These are phyloP conservation scores for Globisporangium paddicum DNA, from an alignment of 352 stramenopile species.

Conservation along the genomic window DNA sequence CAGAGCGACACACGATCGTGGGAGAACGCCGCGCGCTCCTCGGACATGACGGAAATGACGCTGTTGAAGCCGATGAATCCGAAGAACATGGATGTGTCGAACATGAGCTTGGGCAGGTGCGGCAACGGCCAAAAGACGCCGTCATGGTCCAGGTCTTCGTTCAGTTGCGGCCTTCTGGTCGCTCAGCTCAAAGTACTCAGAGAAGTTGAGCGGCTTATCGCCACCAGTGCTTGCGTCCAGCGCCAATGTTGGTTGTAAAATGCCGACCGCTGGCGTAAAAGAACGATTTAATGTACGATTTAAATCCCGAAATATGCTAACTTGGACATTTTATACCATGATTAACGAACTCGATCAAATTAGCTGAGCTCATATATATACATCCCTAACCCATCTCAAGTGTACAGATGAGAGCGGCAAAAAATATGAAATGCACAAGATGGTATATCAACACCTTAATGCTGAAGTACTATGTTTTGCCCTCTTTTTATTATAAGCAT, in stretches of 20 bases:
- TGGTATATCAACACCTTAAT: too few species aligned
- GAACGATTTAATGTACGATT: too few species aligned
- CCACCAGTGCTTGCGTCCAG: conserved; percentile 17
- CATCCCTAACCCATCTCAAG: too few species aligned
- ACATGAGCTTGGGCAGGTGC: conserved; percentile 33
- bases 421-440: neutral
- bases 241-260: conserved; percentile 10
- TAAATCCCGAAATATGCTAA: too few species aligned
- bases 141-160: conserved; percentile 39
- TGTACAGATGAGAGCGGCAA: too few species aligned
- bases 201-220: conserved; percentile 28
- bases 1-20: conserved; percentile 71
- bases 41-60: conserved; percentile 70
- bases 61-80: conserved; percentile 77
- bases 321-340: too few species aligned
- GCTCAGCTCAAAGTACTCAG: conserved; percentile 31
- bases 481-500: too few species aligned
- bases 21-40: conserved; percentile 91
- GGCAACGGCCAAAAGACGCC: conserved; percentile 28
- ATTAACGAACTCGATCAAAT: too few species aligned
- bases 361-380: too few species aligned
- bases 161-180: conserved; percentile 25
- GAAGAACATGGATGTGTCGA: conserved; percentile 60
- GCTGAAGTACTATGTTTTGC: too few species aligned
- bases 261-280: too few species aligned